phyloP scores from a whole-genome alignment of 2,329 filamentous ascomycete genomes.

The Cladobotryum protrusum region DNA sequence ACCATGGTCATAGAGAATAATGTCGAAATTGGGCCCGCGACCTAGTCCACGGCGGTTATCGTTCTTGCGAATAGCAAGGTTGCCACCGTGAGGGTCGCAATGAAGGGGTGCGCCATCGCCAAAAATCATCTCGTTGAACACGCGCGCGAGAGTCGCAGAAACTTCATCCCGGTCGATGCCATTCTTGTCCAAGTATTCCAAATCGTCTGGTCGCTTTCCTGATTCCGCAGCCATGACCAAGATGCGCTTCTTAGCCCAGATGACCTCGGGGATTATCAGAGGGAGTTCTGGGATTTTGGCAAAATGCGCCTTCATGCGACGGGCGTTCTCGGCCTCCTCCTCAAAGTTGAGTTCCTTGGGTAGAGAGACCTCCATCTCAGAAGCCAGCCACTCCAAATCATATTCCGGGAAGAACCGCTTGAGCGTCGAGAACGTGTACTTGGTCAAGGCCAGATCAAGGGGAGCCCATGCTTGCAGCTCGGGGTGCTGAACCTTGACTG shows the following conservation, averaged over 20 bases:
- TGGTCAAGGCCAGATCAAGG: slow-evolving; percentile 78
- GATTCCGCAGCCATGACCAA: slow-evolving; percentile 93
- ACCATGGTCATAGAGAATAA: slow-evolving; percentile 95
- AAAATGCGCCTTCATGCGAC: slow-evolving; percentile 75
- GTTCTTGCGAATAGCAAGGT: slow-evolving; percentile 85
- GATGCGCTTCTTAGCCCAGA: slow-evolving; percentile 84
- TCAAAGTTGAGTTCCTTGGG: slow-evolving; percentile 89
- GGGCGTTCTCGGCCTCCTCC: slow-evolving; percentile 79
- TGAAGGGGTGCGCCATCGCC: slow-evolving; percentile 81
- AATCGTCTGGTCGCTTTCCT: slow-evolving; percentile 80
- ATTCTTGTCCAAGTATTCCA: slow-evolving; percentile 77
- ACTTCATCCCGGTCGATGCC: slow-evolving; percentile 93
- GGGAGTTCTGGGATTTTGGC: slow-evolving; percentile 66
- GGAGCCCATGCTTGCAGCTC: slow-evolving; percentile 82
- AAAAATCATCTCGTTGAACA: slow-evolving; percentile 99
- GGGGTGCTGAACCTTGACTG: slow-evolving; percentile 96
- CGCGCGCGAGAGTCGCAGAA: slow-evolving; percentile 77
- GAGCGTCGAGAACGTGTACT: slow-evolving; percentile 81
- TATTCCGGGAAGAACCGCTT: slow-evolving; percentile 97
- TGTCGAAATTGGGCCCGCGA: slow-evolving; percentile 72
- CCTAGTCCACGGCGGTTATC: slow-evolving; percentile 43
- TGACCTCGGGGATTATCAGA: slow-evolving; percentile 78
- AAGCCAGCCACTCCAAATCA: slow-evolving; percentile 90
- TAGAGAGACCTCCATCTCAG: slow-evolving; percentile 85
- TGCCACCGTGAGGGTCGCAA: slow-evolving; percentile 95